Conservation (phyloP, 1,284 basidiomycete genomes). For the Chalciporus sp. region DNA sequence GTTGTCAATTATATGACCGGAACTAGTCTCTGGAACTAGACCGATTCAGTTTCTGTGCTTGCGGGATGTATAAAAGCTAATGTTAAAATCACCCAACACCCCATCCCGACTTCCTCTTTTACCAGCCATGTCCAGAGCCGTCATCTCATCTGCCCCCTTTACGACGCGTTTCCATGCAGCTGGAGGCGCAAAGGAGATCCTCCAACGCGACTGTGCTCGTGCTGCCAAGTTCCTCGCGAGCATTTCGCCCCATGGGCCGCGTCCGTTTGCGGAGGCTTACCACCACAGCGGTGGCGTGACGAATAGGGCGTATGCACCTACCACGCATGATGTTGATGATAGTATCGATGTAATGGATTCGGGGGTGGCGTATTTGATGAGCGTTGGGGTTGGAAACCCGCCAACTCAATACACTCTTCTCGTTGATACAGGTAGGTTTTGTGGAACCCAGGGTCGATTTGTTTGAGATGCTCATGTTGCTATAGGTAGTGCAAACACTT, state of each 20-base stretch:
- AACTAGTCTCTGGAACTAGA: neutral
- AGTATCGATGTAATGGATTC: slow-evolving; percentile 59
- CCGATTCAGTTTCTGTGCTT: neutral
- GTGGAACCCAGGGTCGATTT: slow-evolving; percentile 4
- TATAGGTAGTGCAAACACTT: slow-evolving; percentile 45
- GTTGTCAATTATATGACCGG: too few species aligned
- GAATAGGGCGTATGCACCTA: neutral
- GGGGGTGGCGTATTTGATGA: slow-evolving; percentile 47
- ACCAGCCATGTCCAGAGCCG: slow-evolving; percentile 26
- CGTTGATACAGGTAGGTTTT: slow-evolving; percentile 53
- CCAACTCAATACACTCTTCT: slow-evolving; percentile 48
- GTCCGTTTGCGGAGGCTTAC: slow-evolving; percentile 21
- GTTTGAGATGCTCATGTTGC: slow-evolving; percentile 7
- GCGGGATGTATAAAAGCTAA: slow-evolving; percentile 24
- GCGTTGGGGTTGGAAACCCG: slow-evolving; percentile 52
- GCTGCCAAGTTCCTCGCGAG: slow-evolving; percentile 55
- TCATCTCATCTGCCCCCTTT: slow-evolving; percentile 46
- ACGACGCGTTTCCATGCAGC: slow-evolving; percentile 38
- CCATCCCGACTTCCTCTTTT: neutral
- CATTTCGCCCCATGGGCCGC: slow-evolving; percentile 55
- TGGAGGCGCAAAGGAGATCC: slow-evolving; percentile 47
- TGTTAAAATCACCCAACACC: neutral
- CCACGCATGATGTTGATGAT: slow-evolving; percentile 16
- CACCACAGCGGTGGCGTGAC: slow-evolving; percentile 1
- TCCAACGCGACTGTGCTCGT: slow-evolving; percentile 54